phyloP scores from a whole-genome alignment of 352 stramenopile species.

The Pythium aphanidermatum region DNA sequence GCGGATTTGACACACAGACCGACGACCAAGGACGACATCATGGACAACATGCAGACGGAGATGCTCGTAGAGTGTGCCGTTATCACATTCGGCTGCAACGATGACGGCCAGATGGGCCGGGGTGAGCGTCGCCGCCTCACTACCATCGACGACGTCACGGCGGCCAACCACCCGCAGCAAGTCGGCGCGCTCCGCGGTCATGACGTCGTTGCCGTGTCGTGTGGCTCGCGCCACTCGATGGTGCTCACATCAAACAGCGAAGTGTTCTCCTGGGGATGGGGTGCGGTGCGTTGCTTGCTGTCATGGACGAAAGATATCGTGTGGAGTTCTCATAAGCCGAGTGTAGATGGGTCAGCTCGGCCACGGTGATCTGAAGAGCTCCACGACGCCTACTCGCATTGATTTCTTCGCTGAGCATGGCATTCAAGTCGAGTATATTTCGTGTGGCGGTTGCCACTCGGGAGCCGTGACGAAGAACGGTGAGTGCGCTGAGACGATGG shows the following conservation, averaged over 20 bases:
- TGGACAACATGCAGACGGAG: conserved; percentile 6
- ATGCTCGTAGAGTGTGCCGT: conserved; percentile 29
- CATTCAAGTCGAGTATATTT: conserved; percentile 68
- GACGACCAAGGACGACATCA: neutral
- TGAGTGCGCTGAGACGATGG: conserved; percentile 5
- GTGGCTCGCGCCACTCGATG: conserved; percentile 78
- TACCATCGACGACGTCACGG: conserved; percentile 64
- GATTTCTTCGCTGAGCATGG: conserved; percentile 47
- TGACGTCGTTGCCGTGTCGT: conserved; percentile 64
- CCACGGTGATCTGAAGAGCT: conserved; percentile 70
- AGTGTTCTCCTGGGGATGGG: conserved; percentile 77
- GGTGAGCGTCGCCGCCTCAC: conserved; percentile 50
- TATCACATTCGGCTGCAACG: conserved; percentile 76
- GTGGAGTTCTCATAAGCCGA: neutral
- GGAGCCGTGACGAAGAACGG: conserved; percentile 64
- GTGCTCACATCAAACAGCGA: conserved; percentile 55
- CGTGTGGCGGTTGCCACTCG: conserved; percentile 76
- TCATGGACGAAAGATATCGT: neutral
- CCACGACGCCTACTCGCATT: conserved; percentile 48
- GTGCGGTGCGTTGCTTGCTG: conserved; percentile 38
- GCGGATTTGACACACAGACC: neutral
- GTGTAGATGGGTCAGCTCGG: conserved; percentile 75
- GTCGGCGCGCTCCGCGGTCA: conserved; percentile 39
- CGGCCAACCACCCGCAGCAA: conserved; percentile 69
- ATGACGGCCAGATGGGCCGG: conserved; percentile 74